Evolutionary conservation across 441 rosid species (phyloP).

Genomic region (Arabidopsis lyrata): DNA sequence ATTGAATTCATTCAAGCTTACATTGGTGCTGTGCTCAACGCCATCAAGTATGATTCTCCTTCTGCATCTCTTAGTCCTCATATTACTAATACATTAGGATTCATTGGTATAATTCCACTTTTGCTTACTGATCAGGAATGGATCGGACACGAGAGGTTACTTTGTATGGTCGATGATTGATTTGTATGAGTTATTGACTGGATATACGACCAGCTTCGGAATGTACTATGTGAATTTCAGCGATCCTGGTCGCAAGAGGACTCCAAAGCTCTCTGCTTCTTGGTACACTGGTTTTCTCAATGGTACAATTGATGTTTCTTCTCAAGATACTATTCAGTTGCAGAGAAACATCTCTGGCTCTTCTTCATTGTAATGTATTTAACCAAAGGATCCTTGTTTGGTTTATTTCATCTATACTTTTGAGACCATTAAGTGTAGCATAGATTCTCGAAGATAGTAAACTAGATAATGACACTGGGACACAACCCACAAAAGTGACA

Average conservation of each 20-base stretch:
- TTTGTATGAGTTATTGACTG: constrained; percentile 56
- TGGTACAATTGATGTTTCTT: constrained; percentile 44
- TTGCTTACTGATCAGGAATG: constrained; percentile 54
- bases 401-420: not conserved
- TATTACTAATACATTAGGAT: not conserved
- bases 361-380: constrained; percentile 10
- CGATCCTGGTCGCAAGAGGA: constrained; percentile 55
- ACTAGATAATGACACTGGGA: not conserved
- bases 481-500: not conserved
- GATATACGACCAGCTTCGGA: constrained; percentile 54
- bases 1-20: constrained; percentile 54
- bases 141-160: constrained; percentile 72
- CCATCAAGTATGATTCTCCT: constrained; percentile 6
- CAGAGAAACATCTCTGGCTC: not conserved
- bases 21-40: constrained; percentile 56
- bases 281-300: constrained; percentile 71
- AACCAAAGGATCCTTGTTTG: not conserved
- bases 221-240: constrained; percentile 61
- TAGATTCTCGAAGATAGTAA: not conserved
- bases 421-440: not conserved
- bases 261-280: constrained; percentile 67
- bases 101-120: not conserved
- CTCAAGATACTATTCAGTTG: constrained; percentile 20
- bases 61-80: not conserved
- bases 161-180: constrained; percentile 76